Evolutionary conservation across 1,284 basidiomycete species (phyloP).

Genomic region (Cutaneotrichosporon daszewskae): DNA sequence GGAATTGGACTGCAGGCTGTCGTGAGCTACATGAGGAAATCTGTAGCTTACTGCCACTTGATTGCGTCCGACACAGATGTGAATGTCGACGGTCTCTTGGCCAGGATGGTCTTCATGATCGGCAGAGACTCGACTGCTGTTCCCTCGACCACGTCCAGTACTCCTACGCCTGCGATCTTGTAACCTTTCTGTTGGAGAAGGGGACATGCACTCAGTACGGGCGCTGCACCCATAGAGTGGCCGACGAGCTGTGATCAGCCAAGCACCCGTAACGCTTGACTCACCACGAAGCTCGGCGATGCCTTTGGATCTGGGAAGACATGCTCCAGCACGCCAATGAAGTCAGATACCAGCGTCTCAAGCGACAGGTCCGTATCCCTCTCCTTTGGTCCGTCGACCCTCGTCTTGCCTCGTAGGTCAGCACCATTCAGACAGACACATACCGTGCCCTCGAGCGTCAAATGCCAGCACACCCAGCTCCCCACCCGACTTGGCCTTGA

Average conservation of each 20-base stretch:
- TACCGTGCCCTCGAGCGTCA: slow-evolving; percentile 87
- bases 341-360: slow-evolving; percentile 63
- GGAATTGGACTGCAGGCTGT: slow-evolving; percentile 65
- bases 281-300: slow-evolving; percentile 68
- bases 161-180: slow-evolving; percentile 71
- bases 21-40: slow-evolving; percentile 1
- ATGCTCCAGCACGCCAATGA: slow-evolving; percentile 60
- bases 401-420: slow-evolving; percentile 56
- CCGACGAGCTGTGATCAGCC: slow-evolving; percentile 62
- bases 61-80: slow-evolving; percentile 75
- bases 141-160: slow-evolving; percentile 95
- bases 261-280: slow-evolving; percentile 26
- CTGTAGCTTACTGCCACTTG: slow-evolving; percentile 80
- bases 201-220: slow-evolving; percentile 67
- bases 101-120: slow-evolving; percentile 83
- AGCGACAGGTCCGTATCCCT: slow-evolving; percentile 65
- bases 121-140: slow-evolving; percentile 89
- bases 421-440: slow-evolving; percentile 24
- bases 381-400: slow-evolving; percentile 28
- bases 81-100: slow-evolving; percentile 77
- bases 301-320: slow-evolving; percentile 61
- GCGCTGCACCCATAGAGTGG: slow-evolving; percentile 87
- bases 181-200: slow-evolving; percentile 63
- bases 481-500: slow-evolving; percentile 58
- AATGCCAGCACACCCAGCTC: slow-evolving; percentile 77